These are phyloP conservation scores for Aristolochia contorta DNA, from an alignment of 164 flowering plant genomes.

Conservation along the genomic window DNA sequence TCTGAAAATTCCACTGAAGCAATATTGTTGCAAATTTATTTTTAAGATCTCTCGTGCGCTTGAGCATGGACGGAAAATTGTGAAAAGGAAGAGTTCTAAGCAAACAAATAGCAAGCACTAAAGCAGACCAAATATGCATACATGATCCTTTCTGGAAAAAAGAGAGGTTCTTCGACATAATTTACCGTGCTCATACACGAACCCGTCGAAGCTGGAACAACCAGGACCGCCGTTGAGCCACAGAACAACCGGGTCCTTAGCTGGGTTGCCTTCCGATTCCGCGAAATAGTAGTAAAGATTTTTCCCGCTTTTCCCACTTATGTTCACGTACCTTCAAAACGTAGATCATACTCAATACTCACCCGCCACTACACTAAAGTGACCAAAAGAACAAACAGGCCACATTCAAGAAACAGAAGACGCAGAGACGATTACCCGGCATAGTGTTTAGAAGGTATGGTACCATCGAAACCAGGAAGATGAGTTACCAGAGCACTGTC, in stretches of 20 bases:
- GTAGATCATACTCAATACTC: constrained; percentile 6
- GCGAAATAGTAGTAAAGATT: constrained; percentile 74
- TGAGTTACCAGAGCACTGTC: constrained; percentile 38
- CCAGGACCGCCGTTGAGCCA: constrained; percentile 99
- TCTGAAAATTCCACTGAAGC: no score
- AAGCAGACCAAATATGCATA: no score
- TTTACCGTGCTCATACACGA: constrained; percentile 87
- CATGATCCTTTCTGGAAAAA: no score
- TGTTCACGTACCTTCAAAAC: constrained; percentile 58
- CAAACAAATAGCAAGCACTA: no score
- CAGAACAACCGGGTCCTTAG: constrained; percentile 74
- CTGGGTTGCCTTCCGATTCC: constrained; percentile 62
- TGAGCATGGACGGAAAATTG: no score
- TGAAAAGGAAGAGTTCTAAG: no score
- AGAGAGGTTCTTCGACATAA: no score
- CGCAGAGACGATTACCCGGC: constrained; percentile 44
- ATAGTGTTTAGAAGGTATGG: constrained; percentile 78
- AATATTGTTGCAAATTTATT: no score
- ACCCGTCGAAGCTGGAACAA: constrained; percentile 97
- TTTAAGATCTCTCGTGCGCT: no score
- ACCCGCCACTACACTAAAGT: background rate
- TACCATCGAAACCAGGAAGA: constrained; percentile 70
- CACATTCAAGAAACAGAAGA: background rate
- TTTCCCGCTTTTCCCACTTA: constrained; percentile 52
- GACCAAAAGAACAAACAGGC: background rate